A percentile compares a stretch with the other conserved stretches of the same genome.
phyloP scores from a whole-genome alignment of 192 early-diverging fungal species.

The Radiomyces spectabilis region DNA sequence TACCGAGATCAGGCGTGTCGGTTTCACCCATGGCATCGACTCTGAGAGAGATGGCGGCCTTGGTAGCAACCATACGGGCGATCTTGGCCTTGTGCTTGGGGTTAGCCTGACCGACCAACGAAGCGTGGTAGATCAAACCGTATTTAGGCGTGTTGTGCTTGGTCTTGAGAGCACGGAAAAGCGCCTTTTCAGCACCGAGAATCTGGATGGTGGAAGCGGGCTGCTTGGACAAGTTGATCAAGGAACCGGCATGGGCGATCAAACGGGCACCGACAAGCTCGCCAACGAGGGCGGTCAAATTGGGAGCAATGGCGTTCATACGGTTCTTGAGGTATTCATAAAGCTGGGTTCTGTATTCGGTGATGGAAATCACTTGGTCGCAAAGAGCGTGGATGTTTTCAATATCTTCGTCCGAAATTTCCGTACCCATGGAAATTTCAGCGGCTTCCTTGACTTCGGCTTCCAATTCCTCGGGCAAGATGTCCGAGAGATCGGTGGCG shows the following conservation, averaged over 20 bases:
- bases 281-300: conserved; percentile 90
- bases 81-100: conserved; percentile 98
- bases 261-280: conserved; percentile 98
- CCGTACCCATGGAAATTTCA: conserved; percentile 98
- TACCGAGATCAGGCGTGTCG: conserved; percentile 73
- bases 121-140: conserved; percentile 97
- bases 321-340: conserved; percentile 98
- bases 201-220: conserved; percentile 99
- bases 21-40: conserved; percentile 88
- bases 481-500: conserved; percentile 65
- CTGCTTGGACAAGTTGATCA: conserved; percentile 96
- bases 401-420: conserved; percentile 95
- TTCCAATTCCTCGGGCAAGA: conserved; percentile 91
- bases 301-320: conserved; percentile 87
- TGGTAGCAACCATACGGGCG: conserved; percentile 88
- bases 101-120: conserved; percentile 91
- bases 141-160: conserved; percentile 99
- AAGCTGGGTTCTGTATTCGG: conserved; percentile 91
- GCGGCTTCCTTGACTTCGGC: conserved; percentile 92
- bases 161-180: conserved; percentile 98
- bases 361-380: conserved; percentile 93
- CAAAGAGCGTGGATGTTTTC: conserved; percentile 90
- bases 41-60: conserved; percentile 82
- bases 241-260: conserved; percentile 93
- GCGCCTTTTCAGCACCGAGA: conserved; percentile 99